Base-by-base conservation (phyloP, 176 grass and related monocot genomes). In the Carex pumila region DNA sequence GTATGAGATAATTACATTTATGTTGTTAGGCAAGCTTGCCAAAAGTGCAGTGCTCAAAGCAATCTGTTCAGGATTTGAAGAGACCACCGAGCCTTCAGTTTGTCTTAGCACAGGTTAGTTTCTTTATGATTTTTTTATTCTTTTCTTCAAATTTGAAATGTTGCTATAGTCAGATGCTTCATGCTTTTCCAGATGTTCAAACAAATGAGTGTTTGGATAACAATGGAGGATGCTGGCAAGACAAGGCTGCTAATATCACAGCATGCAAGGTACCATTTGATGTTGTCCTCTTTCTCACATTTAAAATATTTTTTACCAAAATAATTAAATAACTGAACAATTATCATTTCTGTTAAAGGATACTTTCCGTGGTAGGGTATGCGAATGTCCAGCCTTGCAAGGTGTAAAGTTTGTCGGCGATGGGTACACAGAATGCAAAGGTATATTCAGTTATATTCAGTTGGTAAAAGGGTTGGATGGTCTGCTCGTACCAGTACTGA, bases 161-260 rank as follows among this genome's bases (percentile, higher is more conserved):
- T 14, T 75, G 37, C 68, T 75, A 75, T 64, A 72, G 25, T 55
- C 45, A 52, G 41, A 82, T 73, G 67, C 30, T 49, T 61, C 13
- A 59, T 84, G 61, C 77, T 79, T 6, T 18, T 90, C 36, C 54
- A 94, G 94, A 97, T 37, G 67, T 97, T 82, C 84, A 97, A 90
- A 94, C 91, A 94, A 97, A 97, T 89, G 94, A 97, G 71, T 97
- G 94, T 87, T 90, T 97, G 88, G 94, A 97, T 22, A 97, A 94
- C 84, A 86, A 97, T 82, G 94, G 94, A 76, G 94, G 94, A 85
- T 97, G 94, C 86, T 97, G 94, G 94, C 12, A 65, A 53, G 91
- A 97, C 71, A 85, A 76, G 63, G 88, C 49, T 90, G 87, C 78
- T 84, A 92, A 90, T 30, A 74, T 94, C 86, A 90, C 91, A 80